Evolutionary conservation across 2,329 filamentous ascomycete genomes (phyloP), one percentile per base, ranked within the genome.

Genomic region (Aschersonia sp.): DNA sequence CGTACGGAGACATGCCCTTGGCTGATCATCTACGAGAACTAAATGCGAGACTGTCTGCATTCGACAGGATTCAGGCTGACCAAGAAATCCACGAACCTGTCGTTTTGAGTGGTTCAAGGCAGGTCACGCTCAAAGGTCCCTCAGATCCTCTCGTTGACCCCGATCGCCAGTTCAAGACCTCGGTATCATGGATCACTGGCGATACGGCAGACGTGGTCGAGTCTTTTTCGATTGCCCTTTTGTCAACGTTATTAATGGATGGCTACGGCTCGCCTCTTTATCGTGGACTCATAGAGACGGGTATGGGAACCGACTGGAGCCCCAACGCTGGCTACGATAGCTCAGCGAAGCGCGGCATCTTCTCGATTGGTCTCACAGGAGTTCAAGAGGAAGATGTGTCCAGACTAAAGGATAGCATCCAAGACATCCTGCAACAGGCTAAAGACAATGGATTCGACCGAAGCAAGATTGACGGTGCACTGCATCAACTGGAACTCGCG

Each of bases 181-280:
- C 90, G 0, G 78, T 90, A 0, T 94, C 90, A 1, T 98, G 92
- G 92, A 72, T 94, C 32, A 83, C 88, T 61, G 87, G 88, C 41
- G 83, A 95, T 54, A 83, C 86, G 0, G 77, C 80, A 1, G 78
- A 98, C 56, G 74, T 92, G 6, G 70, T 94, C 1, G 89, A 98
- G 63, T 88, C 86, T 0, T 97, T 97, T 62, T 87, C 87, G 0
- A 66, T 95, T 5, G 80, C 84, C 3, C 73, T 98, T 7, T 68
- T 97, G 35, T 87, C 87, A 4, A 87, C 84, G 2, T 68, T 98
- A 12, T 68, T 98, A 8, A 83, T 94, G 68, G 89, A 95, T 61
- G 92, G 92, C 5, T 98, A 97, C 61, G 90, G 92, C 11, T 95
- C 92, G 5, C 92, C 92, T 0, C 67, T 98, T 48, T 97, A 97